Percentiles rank a stretch among this genome's conserved stretches.
These are phyloP conservation scores for Taxawa tesnikishii DNA, from an alignment of 2,329 filamentous ascomycete species.

Conservation along the genomic window DNA sequence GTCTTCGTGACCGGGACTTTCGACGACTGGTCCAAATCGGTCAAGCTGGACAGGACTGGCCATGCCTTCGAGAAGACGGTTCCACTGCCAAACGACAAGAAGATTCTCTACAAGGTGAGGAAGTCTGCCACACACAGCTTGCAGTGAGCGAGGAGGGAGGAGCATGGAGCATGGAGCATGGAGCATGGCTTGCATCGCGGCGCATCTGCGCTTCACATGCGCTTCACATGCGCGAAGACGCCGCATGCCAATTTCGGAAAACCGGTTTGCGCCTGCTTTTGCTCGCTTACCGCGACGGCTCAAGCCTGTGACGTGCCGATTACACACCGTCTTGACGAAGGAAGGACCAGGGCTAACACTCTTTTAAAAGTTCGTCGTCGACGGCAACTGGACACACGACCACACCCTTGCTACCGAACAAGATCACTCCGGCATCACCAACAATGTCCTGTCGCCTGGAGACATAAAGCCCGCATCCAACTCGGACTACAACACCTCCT, in stretches of 20 bases:
- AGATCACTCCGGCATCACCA: constrained; percentile 73
- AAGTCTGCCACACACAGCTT: no score
- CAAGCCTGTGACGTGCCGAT: no score
- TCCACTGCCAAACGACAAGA: constrained; percentile 51
- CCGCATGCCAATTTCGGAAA: no score
- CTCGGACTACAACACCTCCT: constrained; percentile 44
- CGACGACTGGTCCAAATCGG: constrained; percentile 82
- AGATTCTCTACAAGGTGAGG: constrained; percentile 92
- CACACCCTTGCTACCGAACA: constrained; percentile 68
- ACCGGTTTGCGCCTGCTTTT: no score
- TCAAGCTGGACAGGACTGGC: constrained; percentile 67
- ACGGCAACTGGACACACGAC: constrained; percentile 82
- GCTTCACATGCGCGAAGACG: no score
- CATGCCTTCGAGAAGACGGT: constrained; percentile 71
- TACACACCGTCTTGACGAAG: no score
- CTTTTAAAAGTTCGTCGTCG: constrained; percentile 71
- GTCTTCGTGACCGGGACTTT: constrained; percentile 95
- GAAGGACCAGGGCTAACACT: no score
- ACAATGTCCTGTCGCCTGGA: constrained; percentile 77
- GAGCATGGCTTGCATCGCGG: no score
- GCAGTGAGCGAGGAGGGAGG: no score
- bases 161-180: no score
- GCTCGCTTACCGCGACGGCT: no score
- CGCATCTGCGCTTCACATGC: no score
- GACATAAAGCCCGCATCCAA: constrained; percentile 48